Percentiles rank a stretch among this genome's conserved stretches.
phyloP scores from a whole-genome alignment of 768 basidiomycete species.

The Pulveroboletus sp. region DNA sequence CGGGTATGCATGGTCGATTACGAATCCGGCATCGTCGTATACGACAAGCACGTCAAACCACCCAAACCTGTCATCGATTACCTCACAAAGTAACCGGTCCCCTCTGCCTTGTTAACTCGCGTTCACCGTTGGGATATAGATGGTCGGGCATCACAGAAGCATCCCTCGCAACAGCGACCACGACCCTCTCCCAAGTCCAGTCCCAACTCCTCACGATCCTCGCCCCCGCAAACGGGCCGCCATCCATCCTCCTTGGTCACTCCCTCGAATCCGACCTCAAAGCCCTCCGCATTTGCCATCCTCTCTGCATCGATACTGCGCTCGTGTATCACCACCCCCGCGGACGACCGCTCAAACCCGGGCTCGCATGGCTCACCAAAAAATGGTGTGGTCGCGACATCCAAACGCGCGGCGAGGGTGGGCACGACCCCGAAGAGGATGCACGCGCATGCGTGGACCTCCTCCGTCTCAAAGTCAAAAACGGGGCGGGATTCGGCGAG shows the following conservation, averaged over 20 bases:
- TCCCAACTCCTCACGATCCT: conserved; percentile 61
- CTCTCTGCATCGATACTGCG: conserved; percentile 89
- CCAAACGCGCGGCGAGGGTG: conserved; percentile 78
- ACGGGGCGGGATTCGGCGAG: conserved; percentile 80
- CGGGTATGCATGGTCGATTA: conserved; percentile 84
- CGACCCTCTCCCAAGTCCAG: conserved; percentile 80
- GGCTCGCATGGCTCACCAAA: conserved; percentile 94
- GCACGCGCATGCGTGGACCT: conserved; percentile 86
- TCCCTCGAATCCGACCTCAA: conserved; percentile 93
- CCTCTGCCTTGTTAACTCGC: not conserved
- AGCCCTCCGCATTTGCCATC: conserved; percentile 84
- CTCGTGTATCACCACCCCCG: conserved; percentile 90
- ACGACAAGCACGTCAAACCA: conserved; percentile 90
- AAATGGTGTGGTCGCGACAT: conserved; percentile 92
- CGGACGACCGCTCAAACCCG: conserved; percentile 90
- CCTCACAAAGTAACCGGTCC: conserved; percentile 70
- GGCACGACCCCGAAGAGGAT: conserved; percentile 95
- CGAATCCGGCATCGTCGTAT: conserved; percentile 66
- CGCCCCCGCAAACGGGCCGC: conserved; percentile 47
- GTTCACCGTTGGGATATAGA: conserved; percentile 33
- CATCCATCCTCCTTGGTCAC: conserved; percentile 87
- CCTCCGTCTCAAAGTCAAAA: conserved; percentile 73
- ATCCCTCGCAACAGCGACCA: conserved; percentile 64
- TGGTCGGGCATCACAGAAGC: conserved; percentile 93
- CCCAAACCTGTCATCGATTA: conserved; percentile 84